phyloP scores from a whole-genome alignment of 768 basidiomycete species.

The Mycena maculata region DNA sequence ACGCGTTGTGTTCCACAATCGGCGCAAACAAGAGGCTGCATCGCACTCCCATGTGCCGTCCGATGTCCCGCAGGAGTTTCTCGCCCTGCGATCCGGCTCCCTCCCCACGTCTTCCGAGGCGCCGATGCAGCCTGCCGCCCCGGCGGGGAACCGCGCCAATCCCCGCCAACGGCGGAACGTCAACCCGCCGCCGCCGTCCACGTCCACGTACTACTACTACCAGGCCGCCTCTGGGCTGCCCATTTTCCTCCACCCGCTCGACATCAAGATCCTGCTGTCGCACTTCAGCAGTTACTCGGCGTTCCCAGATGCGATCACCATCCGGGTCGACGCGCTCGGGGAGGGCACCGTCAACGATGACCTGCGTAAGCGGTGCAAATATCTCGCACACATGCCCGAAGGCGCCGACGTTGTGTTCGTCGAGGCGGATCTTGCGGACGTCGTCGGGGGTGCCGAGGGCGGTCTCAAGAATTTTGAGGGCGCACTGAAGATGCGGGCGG shows the following conservation, averaged over 20 bases:
- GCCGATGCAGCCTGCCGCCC: conserved; percentile 19
- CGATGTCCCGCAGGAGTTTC: conserved; percentile 71
- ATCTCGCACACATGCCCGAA: conserved; percentile 91
- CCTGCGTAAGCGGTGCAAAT: conserved; percentile 94
- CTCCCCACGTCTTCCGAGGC: conserved; percentile 26
- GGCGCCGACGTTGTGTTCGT: conserved; percentile 94
- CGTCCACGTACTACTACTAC: conserved; percentile 95
- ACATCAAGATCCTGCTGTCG: conserved; percentile 91
- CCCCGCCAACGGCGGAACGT: conserved; percentile 79
- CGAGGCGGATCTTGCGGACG: conserved; percentile 83
- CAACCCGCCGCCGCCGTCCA: conserved; percentile 88
- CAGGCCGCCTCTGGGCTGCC: conserved; percentile 93
- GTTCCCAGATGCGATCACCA: conserved; percentile 85
- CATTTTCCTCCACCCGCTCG: conserved; percentile 94
- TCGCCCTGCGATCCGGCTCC: conserved; percentile 55
- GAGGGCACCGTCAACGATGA: conserved; percentile 93
- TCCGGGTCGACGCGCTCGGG: conserved; percentile 81
- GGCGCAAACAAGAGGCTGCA: conserved; percentile 44
- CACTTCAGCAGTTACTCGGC: conserved; percentile 84
- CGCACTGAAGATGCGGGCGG: conserved; percentile 78
- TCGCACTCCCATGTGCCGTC: conserved; percentile 17
- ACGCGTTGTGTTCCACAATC: conserved; percentile 48
- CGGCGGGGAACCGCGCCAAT: conserved; percentile 49
- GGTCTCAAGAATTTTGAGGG: conserved; percentile 87
- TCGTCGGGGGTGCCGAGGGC: conserved; percentile 72